Conservation (phyloP, 2,329 filamentous ascomycete species). For the Mollisiaceae sp. region DNA sequence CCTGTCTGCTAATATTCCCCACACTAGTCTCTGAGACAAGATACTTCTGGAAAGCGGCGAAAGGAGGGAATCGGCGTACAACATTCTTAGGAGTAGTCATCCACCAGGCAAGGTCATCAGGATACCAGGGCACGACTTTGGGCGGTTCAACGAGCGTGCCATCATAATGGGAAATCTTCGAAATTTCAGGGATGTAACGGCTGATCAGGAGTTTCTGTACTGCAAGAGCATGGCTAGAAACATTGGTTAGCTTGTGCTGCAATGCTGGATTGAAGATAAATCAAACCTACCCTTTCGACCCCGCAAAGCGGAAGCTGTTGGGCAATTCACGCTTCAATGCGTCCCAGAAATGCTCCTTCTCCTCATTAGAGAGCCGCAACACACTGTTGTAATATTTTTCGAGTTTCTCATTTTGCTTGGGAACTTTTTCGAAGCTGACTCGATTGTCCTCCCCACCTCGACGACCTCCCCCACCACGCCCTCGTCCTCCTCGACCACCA, state of each 20-base stretch:
- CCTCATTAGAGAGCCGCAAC: constrained; percentile 75
- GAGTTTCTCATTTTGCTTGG: constrained; percentile 82
- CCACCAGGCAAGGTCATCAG: constrained; percentile 92
- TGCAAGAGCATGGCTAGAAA: constrained; percentile 80
- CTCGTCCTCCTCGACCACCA: constrained; percentile 32
- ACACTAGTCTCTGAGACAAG: constrained; percentile 96
- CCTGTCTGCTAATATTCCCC: constrained; percentile 96
- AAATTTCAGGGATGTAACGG: constrained; percentile 89
- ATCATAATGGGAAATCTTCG: constrained; percentile 80
- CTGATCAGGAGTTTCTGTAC: constrained; percentile 89
- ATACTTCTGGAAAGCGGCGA: constrained; percentile 96
- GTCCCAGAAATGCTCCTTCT: constrained; percentile 83
- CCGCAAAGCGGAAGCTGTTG: constrained; percentile 97
- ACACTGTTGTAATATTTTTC: constrained; percentile 86
- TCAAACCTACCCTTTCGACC: constrained; percentile 77
- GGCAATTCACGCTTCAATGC: constrained; percentile 83
- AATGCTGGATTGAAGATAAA: constrained; percentile 6
- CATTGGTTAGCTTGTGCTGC: constrained; percentile 16
- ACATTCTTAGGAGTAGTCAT: constrained; percentile 99
- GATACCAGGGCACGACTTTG: constrained; percentile 86
- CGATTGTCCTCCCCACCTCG: constrained; percentile 48
- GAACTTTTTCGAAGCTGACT: constrained; percentile 59
- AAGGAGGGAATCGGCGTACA: constrained; percentile 90
- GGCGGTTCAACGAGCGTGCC: constrained; percentile 83
- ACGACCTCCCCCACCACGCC: constrained; percentile 33